phyloP scores from a whole-genome alignment of 805 yeast species.

The Ogataea methanolica region DNA sequence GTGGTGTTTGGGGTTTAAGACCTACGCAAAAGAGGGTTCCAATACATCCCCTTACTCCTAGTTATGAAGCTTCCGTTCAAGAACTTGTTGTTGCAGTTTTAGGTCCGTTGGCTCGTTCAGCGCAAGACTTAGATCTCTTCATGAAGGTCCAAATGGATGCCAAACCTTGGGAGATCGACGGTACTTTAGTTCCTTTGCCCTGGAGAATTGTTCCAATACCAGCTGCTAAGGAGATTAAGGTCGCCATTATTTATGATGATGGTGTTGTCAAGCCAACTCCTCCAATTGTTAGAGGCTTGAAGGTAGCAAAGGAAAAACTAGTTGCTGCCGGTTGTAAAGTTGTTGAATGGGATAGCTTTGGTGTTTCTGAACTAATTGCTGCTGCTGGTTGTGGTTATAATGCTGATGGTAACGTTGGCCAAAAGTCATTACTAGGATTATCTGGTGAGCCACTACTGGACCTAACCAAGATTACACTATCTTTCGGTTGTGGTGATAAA shows the following conservation, averaged over 20 bases:
- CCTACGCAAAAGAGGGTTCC: conserved; percentile 50
- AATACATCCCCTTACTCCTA: background rate
- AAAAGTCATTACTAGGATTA: no score
- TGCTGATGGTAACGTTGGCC: no score
- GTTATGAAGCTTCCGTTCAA: conserved; percentile 19
- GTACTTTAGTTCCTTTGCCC: conserved; percentile 42
- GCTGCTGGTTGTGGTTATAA: no score
- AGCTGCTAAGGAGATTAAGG: conserved; percentile 24
- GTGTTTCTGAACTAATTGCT: no score
- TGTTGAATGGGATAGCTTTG: no score
- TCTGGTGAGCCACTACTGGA: no score
- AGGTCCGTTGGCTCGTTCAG: conserved; percentile 44
- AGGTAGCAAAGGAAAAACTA: conserved; percentile 35
- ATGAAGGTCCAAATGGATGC: conserved; percentile 41
- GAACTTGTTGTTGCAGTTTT: conserved; percentile 43
- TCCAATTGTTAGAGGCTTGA: conserved; percentile 38
- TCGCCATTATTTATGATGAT: conserved; percentile 46
- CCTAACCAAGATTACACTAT: no score
- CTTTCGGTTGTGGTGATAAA: no score
- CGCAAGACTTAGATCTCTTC: conserved; percentile 46
- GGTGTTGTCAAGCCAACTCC: conserved; percentile 49
- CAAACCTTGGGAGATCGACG: conserved; percentile 55
- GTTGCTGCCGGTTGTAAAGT: no score
- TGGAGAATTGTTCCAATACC: conserved; percentile 37
- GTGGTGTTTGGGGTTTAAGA: conserved; percentile 46